These are phyloP conservation scores for Microbotryomycetes sp. DNA, from an alignment of 1,284 basidiomycete species.

Conservation along the genomic window DNA sequence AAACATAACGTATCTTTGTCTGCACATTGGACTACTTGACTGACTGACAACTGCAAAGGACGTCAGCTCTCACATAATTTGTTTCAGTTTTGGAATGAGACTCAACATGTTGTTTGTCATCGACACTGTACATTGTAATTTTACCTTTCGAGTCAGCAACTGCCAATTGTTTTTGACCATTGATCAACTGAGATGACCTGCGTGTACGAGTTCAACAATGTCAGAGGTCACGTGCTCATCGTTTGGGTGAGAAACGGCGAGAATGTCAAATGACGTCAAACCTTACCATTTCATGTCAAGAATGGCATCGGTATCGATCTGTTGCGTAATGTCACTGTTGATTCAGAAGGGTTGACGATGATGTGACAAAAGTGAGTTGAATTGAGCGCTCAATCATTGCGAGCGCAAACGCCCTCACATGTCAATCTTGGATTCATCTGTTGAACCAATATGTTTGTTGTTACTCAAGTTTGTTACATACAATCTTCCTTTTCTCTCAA, in stretches of 20 bases:
- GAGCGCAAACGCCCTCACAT: not conserved
- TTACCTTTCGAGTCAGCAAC: conserved; percentile 78
- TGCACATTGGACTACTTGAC: conserved; percentile 54
- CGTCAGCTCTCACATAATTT: not conserved
- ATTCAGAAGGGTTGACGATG: not conserved
- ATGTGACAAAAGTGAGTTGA: too few relatives aligned
- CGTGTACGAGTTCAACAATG: not conserved
- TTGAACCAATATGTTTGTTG: not conserved
- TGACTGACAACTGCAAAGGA: too few relatives aligned
- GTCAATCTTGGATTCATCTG: too few relatives aligned
- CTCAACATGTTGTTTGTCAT: conserved; percentile 49
- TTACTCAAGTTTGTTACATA: not conserved
- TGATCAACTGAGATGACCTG: conserved; percentile 18
- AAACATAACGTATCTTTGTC: conserved; percentile 62
- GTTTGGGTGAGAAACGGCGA: not conserved
- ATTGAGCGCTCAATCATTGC: too few relatives aligned
- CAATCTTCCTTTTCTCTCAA: not conserved
- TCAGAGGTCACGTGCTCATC: not conserved
- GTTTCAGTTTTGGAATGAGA: not conserved
- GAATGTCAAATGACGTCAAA: not conserved
- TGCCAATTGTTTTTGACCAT: conserved; percentile 46
- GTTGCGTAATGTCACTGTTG: not conserved
- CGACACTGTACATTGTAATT: conserved; percentile 58
- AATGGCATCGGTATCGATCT: conserved; percentile 50
- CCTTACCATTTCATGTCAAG: conserved; percentile 87